Percentiles rank a stretch among this genome's conserved stretches.
These are phyloP conservation scores for Lentinus brumalis DNA, from an alignment of 768 basidiomycete species.

Conservation along the genomic window DNA sequence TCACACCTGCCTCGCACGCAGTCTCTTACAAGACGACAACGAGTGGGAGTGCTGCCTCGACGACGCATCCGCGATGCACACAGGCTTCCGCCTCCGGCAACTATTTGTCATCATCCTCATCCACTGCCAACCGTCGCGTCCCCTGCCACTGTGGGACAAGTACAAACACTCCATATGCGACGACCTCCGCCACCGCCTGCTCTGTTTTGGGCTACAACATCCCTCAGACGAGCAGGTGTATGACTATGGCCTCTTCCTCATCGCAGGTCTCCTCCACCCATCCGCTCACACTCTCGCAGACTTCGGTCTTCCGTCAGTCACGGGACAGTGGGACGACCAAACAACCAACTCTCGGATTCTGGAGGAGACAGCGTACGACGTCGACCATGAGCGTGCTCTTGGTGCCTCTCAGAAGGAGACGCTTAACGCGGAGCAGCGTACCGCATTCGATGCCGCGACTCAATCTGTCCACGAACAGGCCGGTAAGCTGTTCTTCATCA, in stretches of 20 bases:
- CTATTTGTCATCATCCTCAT: conserved; percentile 44
- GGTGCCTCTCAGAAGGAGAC: not conserved
- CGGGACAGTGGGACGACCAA: conserved; percentile 28
- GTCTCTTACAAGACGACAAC: conserved; percentile 45
- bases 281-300: conserved; percentile 27
- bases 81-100: conserved; percentile 36
- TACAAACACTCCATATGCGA: conserved; percentile 43
- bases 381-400: not conserved
- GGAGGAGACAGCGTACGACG: conserved; percentile 36
- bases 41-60: conserved; percentile 44
- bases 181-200: conserved; percentile 35
- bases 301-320: conserved; percentile 34
- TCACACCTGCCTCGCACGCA: conserved; percentile 41
- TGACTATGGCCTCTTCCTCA: conserved; percentile 47
- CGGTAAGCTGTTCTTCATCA: not conserved
- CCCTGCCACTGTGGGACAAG: conserved; percentile 41
- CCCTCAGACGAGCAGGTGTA: conserved; percentile 35
- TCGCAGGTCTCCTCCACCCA: conserved; percentile 33
- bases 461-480: not conserved
- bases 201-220: conserved; percentile 6
- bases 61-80: conserved; percentile 44
- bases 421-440: not conserved
- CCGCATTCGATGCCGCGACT: not conserved
- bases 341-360: conserved; percentile 33
- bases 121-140: conserved; percentile 32